These are phyloP conservation scores for Colletotrichum phormii DNA, from an alignment of 2,329 filamentous ascomycete genomes.

Conservation along the genomic window DNA sequence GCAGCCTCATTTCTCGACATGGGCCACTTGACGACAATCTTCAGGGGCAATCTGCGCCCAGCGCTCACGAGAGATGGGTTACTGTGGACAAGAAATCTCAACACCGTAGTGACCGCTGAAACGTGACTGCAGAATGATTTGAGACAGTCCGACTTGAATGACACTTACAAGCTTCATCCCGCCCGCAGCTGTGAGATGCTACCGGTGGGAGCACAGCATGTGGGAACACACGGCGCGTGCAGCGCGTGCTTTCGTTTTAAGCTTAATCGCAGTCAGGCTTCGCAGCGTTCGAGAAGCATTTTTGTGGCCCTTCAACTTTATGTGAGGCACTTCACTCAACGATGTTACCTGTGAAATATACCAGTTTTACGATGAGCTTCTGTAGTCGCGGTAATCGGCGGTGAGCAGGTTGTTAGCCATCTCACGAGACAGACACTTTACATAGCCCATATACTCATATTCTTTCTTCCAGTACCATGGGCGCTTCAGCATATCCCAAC, in stretches of 20 bases:
- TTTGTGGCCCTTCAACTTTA: constrained; percentile 63
- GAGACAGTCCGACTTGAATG: background rate
- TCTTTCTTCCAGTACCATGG: constrained; percentile 69
- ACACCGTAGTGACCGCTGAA: background rate
- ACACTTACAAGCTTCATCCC: background rate
- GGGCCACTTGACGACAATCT: background rate
- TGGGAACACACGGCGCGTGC: background rate
- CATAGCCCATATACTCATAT: background rate
- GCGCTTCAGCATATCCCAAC: constrained; percentile 72
- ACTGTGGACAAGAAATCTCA: background rate
- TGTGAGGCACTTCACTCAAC: constrained; percentile 39
- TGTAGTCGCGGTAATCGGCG: constrained; percentile 70
- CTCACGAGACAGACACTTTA: background rate
- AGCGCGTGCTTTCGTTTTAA: constrained; percentile 11
- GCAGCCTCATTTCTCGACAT: background rate
- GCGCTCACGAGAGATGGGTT: background rate
- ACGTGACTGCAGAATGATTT: background rate
- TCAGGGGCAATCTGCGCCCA: background rate
- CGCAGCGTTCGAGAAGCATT: constrained; percentile 67
- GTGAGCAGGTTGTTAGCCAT: constrained; percentile 67
- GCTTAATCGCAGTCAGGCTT: constrained; percentile 67
- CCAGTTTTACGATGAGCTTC: constrained; percentile 68
- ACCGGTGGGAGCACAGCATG: constrained; percentile 3
- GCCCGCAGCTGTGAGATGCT: background rate
- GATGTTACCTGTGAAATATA: background rate